Evolutionary conservation across 768 basidiomycete species (phyloP).

Genomic region (Lanmaoa pseudosensibilis): DNA sequence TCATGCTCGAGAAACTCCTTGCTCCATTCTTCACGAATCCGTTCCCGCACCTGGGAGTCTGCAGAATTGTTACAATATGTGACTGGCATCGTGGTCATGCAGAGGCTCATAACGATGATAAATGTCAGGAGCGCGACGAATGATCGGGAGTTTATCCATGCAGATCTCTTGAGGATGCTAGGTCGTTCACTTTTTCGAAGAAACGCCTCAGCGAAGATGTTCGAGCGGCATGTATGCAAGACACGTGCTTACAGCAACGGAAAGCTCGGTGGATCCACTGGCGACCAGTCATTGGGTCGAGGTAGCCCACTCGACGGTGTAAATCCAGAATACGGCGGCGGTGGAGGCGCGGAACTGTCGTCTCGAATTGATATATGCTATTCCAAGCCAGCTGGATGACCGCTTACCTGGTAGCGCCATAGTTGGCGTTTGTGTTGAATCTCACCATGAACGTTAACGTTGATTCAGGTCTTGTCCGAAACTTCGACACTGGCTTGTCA

Average conservation of each 20-base stretch:
- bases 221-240: too few species aligned
- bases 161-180: not conserved
- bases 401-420: constrained; percentile 10
- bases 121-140: constrained; percentile 4
- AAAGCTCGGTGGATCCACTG: not conserved
- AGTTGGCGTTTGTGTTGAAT: not conserved
- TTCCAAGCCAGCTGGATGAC: not conserved
- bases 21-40: constrained; percentile 21
- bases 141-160: not conserved
- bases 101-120: not conserved
- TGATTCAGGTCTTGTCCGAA: not conserved
- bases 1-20: constrained; percentile 21
- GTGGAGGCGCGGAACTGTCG: constrained; percentile 1
- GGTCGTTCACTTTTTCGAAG: not conserved
- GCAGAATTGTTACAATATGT: constrained; percentile 21
- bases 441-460: not conserved
- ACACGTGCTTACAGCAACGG: constrained; percentile 7
- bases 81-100: constrained; percentile 7
- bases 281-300: not conserved
- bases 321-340: constrained; percentile 12
- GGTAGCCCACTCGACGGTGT: not conserved
- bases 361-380: not conserved
- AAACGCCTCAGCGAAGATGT: not conserved
- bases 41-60: constrained; percentile 21
- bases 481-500: not conserved